These are phyloP conservation scores for Claviceps sorghi DNA, from an alignment of 2,329 filamentous ascomycete species.

Conservation along the genomic window DNA sequence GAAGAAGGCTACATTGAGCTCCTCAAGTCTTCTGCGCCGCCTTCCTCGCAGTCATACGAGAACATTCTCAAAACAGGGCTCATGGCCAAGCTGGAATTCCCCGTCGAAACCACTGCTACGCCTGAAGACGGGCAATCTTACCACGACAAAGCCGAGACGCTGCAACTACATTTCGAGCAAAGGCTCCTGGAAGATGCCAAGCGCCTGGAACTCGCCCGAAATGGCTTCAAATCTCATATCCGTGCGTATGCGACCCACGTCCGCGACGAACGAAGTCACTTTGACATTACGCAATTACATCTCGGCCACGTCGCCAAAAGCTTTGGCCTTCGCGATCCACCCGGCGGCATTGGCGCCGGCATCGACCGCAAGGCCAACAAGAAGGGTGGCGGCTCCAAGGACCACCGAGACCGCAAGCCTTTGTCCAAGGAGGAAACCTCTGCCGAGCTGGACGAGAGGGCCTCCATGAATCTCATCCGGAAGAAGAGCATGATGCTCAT, in stretches of 20 bases:
- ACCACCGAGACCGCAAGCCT: slow-evolving; percentile 9
- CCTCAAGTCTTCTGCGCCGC: slow-evolving; percentile 38
- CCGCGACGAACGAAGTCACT: slow-evolving; percentile 68
- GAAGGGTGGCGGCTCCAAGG: slow-evolving; percentile 10
- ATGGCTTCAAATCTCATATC: slow-evolving; percentile 83
- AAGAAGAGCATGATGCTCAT: slow-evolving; percentile 51
- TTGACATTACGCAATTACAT: slow-evolving; percentile 84
- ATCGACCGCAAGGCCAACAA: slow-evolving; percentile 33
- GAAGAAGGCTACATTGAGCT: slow-evolving; percentile 84
- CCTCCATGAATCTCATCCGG: slow-evolving; percentile 32
- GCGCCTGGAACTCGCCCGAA: slow-evolving; percentile 65
- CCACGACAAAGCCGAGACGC: slow-evolving; percentile 38
- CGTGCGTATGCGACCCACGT: slow-evolving; percentile 91
- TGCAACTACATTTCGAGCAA: slow-evolving; percentile 47
- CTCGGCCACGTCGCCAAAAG: slow-evolving; percentile 88
- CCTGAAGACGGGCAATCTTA: slow-evolving; percentile 28
- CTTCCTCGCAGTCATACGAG: slow-evolving; percentile 37
- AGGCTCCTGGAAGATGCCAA: slow-evolving; percentile 45
- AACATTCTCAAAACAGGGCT: slow-evolving; percentile 51
- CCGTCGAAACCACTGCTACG: slow-evolving; percentile 51
- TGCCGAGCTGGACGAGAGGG: slow-evolving; percentile 16
- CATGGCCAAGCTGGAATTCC: slow-evolving; percentile 42
- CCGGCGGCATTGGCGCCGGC: slow-evolving; percentile 60
- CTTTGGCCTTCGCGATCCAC: slow-evolving; percentile 78
- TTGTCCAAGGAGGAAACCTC: slow-evolving; percentile 1